phyloP scores from a whole-genome alignment of 768 basidiomycete genomes.

The Naganishia onofrii region DNA sequence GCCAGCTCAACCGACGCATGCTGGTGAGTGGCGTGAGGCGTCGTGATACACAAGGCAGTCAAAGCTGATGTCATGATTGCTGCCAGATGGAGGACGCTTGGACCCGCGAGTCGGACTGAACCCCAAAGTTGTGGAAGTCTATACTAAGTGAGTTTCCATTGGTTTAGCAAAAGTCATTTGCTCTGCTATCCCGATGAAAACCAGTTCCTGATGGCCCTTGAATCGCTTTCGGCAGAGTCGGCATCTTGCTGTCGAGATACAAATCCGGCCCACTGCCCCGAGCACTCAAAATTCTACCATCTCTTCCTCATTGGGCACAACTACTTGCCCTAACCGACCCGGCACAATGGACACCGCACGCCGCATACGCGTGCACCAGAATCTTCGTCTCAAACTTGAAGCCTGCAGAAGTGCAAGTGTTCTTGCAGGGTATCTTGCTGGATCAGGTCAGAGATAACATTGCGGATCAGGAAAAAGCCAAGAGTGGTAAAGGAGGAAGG shows the following conservation, averaged over 20 bases:
- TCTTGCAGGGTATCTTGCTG: slow-evolving; percentile 83
- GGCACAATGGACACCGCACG: slow-evolving; percentile 92
- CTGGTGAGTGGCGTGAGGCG: neutral
- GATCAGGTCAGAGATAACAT: slow-evolving; percentile 89
- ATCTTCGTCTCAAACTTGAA: slow-evolving; percentile 97
- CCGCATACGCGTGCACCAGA: slow-evolving; percentile 86
- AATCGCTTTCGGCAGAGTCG: slow-evolving; percentile 62
- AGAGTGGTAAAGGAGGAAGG: slow-evolving; percentile 59
- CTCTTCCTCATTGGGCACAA: slow-evolving; percentile 91
- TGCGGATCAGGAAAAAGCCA: slow-evolving; percentile 55
- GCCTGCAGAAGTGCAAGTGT: slow-evolving; percentile 86
- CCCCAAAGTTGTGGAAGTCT: slow-evolving; percentile 87
- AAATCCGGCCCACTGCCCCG: slow-evolving; percentile 93
- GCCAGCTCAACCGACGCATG: slow-evolving; percentile 26
- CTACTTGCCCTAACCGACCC: slow-evolving; percentile 89
- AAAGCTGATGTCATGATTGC: slow-evolving; percentile 1
- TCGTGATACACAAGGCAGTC: slow-evolving; percentile 18
- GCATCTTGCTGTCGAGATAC: slow-evolving; percentile 77
- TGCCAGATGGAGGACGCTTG: slow-evolving; percentile 52
- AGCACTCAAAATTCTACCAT: slow-evolving; percentile 95
- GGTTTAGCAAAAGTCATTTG: too few relatives aligned
- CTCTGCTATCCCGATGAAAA: neutral
- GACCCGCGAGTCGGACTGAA: slow-evolving; percentile 86
- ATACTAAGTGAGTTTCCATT: slow-evolving; percentile 72
- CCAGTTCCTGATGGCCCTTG: too few relatives aligned